phyloP scores from a whole-genome alignment of 768 basidiomycete species.

The Filobasidium floriforme region DNA sequence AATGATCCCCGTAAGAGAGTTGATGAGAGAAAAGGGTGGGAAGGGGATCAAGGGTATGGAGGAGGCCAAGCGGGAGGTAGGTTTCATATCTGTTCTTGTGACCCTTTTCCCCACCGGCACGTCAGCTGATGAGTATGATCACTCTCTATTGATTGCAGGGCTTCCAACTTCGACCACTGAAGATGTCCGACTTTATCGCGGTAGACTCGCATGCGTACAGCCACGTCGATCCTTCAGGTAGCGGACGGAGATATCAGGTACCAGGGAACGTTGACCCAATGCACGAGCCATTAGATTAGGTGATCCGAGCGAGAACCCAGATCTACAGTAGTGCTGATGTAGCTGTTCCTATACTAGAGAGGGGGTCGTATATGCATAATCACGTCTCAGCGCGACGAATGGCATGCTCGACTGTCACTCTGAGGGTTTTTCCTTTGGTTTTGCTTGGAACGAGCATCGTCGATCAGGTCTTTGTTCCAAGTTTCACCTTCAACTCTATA shows the following conservation, averaged over 20 bases:
- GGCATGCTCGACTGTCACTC: too few species aligned
- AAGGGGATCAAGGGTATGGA: slow-evolving; percentile 50
- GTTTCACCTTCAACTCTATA: too few species aligned
- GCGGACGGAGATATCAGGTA: slow-evolving; percentile 6
- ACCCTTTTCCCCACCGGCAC: too few species aligned
- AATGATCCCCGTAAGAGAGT: slow-evolving; percentile 63
- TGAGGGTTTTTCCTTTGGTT: too few species aligned
- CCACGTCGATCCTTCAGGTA: slow-evolving; percentile 39
- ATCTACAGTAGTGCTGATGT: too few species aligned
- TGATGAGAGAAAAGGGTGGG: slow-evolving; percentile 41
- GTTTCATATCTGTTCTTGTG: slow-evolving; percentile 25
- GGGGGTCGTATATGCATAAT: too few species aligned
- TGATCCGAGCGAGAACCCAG: too few species aligned
- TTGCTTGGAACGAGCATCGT: too few species aligned
- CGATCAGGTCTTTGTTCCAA: too few species aligned
- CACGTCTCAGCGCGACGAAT: too few species aligned
- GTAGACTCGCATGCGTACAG: slow-evolving; percentile 42
- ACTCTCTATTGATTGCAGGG: slow-evolving; percentile 51
- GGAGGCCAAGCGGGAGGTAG: slow-evolving; percentile 49
- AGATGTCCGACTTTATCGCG: slow-evolving; percentile 60
- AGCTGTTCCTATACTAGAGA: too few species aligned
- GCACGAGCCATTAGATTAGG: neutral
- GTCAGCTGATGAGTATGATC: too few species aligned
- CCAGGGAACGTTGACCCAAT: neutral
- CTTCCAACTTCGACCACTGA: slow-evolving; percentile 67